Evolutionary conservation across 352 stramenopile species (phyloP).

Genomic region (Phytopythium kandeliae): DNA sequence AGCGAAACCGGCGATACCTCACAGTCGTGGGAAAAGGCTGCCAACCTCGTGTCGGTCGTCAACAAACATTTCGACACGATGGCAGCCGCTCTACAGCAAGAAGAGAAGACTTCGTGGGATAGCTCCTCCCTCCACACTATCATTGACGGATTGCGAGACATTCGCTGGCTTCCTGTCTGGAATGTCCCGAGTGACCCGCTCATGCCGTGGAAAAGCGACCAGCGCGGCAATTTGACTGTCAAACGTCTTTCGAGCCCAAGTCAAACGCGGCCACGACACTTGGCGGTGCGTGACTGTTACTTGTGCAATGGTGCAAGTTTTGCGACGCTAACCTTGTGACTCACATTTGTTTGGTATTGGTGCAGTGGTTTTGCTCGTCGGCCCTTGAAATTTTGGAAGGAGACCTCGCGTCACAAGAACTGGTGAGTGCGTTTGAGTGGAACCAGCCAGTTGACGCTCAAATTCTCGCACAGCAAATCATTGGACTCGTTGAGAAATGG

Average conservation of each 20-base stretch:
- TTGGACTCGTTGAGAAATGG: slow-evolving; percentile 33
- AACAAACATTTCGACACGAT: slow-evolving; percentile 77
- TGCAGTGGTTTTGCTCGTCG: slow-evolving; percentile 63
- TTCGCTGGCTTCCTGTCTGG: slow-evolving; percentile 39
- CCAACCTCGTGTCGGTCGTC: slow-evolving; percentile 59
- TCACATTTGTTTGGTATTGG: not conserved
- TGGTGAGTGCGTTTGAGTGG: slow-evolving; percentile 57
- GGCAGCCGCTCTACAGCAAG: slow-evolving; percentile 10
- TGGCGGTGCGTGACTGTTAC: slow-evolving; percentile 43
- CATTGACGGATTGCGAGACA: slow-evolving; percentile 21
- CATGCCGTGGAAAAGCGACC: slow-evolving; percentile 51
- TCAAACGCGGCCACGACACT: slow-evolving; percentile 36
- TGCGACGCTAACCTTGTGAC: too few species aligned
- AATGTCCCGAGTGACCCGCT: slow-evolving; percentile 18
- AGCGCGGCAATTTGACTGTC: not conserved
- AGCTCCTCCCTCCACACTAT: slow-evolving; percentile 18
- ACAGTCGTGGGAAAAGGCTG: slow-evolving; percentile 31
- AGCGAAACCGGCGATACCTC: slow-evolving; percentile 9
- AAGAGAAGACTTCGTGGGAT: slow-evolving; percentile 7
- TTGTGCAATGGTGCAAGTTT: too few species aligned
- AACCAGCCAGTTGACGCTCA: slow-evolving; percentile 27
- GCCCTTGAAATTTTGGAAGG: slow-evolving; percentile 47
- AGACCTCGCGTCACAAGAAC: slow-evolving; percentile 42
- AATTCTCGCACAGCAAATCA: slow-evolving; percentile 45
- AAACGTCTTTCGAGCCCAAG: slow-evolving; percentile 30